Evolutionary conservation across 1,284 basidiomycete species (phyloP).

Genomic region (Cryptococcus sp.): DNA sequence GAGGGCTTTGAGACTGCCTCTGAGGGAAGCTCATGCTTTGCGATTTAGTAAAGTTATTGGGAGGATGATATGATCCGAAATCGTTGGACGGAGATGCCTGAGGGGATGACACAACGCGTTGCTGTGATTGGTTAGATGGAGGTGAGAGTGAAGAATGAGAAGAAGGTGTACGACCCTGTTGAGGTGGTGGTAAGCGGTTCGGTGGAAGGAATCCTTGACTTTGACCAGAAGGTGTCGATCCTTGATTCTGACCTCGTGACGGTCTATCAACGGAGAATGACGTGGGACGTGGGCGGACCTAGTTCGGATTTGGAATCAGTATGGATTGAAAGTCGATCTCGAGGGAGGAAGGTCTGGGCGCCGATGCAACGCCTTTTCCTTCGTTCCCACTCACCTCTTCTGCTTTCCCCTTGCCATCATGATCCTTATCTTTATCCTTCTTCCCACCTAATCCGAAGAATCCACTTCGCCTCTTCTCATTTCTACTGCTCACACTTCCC

Average conservation of each 20-base stretch:
- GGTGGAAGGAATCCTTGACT: neutral
- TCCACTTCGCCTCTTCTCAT: slow-evolving; percentile 27
- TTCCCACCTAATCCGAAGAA: slow-evolving; percentile 33
- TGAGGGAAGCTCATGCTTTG: slow-evolving; percentile 37
- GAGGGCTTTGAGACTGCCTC: neutral
- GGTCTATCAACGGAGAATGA: slow-evolving; percentile 13
- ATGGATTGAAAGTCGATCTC: no score
- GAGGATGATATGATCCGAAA: neutral
- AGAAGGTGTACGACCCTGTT: slow-evolving; percentile 70
- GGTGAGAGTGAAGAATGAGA: no score
- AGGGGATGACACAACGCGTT: slow-evolving; percentile 5
- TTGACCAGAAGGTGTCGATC: neutral
- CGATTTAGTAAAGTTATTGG: slow-evolving; percentile 20
- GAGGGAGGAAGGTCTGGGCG: no score
- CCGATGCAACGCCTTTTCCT: slow-evolving; percentile 1
- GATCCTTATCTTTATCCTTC: slow-evolving; percentile 33
- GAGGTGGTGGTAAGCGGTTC: slow-evolving; percentile 57
- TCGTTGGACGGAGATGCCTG: neutral
- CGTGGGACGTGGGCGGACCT: neutral
- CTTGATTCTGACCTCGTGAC: neutral
- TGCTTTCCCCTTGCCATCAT: slow-evolving; percentile 7
- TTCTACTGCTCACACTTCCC: slow-evolving; percentile 8
- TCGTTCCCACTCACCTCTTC: slow-evolving; percentile 11
- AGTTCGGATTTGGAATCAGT: neutral
- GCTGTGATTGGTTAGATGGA: neutral